These are phyloP conservation scores for Malassezia nana DNA, from an alignment of 1,284 basidiomycete species.

Conservation along the genomic window DNA sequence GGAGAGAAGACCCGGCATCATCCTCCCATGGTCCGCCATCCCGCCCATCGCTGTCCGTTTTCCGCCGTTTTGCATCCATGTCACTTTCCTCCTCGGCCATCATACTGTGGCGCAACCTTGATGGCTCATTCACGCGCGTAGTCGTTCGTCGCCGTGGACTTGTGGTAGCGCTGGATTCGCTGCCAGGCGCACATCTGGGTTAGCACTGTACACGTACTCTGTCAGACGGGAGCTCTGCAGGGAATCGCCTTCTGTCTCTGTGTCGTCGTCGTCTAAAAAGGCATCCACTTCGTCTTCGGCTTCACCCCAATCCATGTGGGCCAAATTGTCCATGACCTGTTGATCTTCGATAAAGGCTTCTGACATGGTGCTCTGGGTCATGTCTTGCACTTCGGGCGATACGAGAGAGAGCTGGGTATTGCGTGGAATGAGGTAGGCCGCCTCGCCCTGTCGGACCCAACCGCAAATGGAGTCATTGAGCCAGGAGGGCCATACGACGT, in stretches of 20 bases:
- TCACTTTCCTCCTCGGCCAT: background rate
- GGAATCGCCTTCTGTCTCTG: constrained; percentile 14
- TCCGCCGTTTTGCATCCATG: background rate
- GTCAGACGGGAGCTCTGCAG: constrained; percentile 17
- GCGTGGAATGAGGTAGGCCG: constrained; percentile 54
- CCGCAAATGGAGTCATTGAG: constrained; percentile 71
- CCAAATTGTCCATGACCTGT: constrained; percentile 17
- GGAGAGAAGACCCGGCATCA: background rate
- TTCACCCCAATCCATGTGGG: constrained; percentile 57
- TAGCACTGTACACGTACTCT: background rate
- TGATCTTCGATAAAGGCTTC: background rate
- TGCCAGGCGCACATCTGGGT: background rate
- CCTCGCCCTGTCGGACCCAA: constrained; percentile 68
- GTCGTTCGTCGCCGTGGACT: background rate
- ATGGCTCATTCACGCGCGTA: background rate
- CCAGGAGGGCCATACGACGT: constrained; percentile 79
- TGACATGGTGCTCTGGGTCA: background rate
- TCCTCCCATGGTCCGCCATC: background rate
- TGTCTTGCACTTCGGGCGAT: background rate
- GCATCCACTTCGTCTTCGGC: constrained; percentile 78
- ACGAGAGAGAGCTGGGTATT: constrained; percentile 1
- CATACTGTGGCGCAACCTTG: constrained; percentile 20
- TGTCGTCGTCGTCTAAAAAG: constrained; percentile 53
- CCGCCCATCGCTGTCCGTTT: background rate
- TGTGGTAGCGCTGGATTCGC: too few species aligned